phyloP scores from a whole-genome alignment of 371 early-diverging fungal genomes.

The Apophysomyces elegans region DNA sequence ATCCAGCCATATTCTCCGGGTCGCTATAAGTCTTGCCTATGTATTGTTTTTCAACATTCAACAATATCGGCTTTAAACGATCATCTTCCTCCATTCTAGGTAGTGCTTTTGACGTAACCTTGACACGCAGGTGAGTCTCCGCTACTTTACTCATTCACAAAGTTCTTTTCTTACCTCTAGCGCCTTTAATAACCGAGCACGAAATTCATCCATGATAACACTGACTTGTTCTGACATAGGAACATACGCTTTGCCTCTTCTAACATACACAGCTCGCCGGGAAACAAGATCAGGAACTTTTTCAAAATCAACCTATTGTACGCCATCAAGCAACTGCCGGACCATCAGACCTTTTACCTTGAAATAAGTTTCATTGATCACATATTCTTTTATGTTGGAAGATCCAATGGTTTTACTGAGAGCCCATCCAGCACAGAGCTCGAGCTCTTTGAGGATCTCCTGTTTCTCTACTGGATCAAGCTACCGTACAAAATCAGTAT shows the following conservation, averaged over 20 bases:
- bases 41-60: conserved; percentile 85
- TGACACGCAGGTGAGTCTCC: background rate
- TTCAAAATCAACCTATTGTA: conserved; percentile 80
- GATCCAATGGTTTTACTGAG: conserved; percentile 8
- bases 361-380: conserved; percentile 54
- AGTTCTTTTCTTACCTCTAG: conserved; percentile 54
- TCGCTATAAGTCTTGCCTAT: conserved; percentile 66
- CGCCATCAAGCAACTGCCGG: conserved; percentile 12
- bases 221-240: conserved; percentile 74
- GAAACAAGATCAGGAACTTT: conserved; percentile 80
- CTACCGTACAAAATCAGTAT: conserved; percentile 11
- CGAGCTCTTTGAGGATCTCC: conserved; percentile 35
- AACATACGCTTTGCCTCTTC: conserved; percentile 85
- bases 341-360: conserved; percentile 33
- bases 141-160: too few species aligned
- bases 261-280: conserved; percentile 73
- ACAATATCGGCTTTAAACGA: conserved; percentile 85
- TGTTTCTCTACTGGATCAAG: conserved; percentile 24
- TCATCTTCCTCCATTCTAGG: conserved; percentile 95
- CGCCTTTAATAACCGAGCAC: conserved; percentile 53
- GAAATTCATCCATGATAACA: conserved; percentile 83
- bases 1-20: conserved; percentile 47
- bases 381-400: conserved; percentile 23
- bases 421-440: conserved; percentile 20
- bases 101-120: conserved; percentile 73